Evolutionary conservation across 1,284 basidiomycete genomes (phyloP).

Genomic region (Pascua guehoae): DNA sequence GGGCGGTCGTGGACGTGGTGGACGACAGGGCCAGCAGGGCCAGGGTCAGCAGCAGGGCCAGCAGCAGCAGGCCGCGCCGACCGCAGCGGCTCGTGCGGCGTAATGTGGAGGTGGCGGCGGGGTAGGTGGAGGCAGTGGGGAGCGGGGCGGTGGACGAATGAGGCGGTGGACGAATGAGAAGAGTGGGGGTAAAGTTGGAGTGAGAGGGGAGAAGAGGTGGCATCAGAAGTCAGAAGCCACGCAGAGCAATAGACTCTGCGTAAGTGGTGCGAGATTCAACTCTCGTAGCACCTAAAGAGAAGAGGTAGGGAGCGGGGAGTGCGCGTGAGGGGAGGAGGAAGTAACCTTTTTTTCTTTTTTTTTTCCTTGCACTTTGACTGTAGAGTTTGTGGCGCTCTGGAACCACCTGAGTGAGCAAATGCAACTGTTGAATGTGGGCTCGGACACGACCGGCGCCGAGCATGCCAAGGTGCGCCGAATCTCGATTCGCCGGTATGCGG

Average conservation of each 20-base stretch:
- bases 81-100: slow-evolving; percentile 6
- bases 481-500: too few relatives aligned
- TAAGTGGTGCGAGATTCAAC: slow-evolving; percentile 21
- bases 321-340: slow-evolving; percentile 7
- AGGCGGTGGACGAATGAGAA: not conserved
- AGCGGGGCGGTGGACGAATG: not conserved
- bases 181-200: not conserved
- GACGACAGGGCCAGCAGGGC: not conserved
- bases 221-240: slow-evolving; percentile 2
- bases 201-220: not conserved
- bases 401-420: slow-evolving; percentile 11
- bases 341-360: slow-evolving; percentile 9
- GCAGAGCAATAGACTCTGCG: not conserved
- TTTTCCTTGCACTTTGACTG: not conserved
- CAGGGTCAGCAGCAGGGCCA: slow-evolving; percentile 3
- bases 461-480: too few relatives aligned
- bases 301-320: slow-evolving; percentile 7
- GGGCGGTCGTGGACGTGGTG: not conserved
- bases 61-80: slow-evolving; percentile 1
- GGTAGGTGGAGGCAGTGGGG: not conserved
- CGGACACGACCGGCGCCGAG: not conserved
- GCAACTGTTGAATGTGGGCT: slow-evolving; percentile 2
- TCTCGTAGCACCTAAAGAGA: slow-evolving; percentile 6
- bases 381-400: slow-evolving; percentile 9
- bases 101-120: not conserved